phyloP scores from a whole-genome alignment of 169 alveolate species.

The Eimeria maxima region DNA sequence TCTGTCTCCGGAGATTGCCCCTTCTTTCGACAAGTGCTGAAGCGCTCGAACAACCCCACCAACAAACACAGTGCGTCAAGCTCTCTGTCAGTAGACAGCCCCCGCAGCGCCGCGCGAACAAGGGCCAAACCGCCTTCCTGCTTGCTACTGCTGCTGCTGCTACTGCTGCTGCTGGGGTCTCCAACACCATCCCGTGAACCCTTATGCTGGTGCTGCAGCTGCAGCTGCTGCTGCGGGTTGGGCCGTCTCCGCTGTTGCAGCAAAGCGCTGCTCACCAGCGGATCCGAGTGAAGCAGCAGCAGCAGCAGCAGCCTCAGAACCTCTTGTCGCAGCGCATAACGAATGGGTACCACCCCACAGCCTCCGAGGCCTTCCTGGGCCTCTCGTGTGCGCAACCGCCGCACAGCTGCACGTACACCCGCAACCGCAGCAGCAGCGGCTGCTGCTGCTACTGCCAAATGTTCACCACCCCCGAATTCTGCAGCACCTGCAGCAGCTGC shows the following conservation, averaged over 20 bases:
- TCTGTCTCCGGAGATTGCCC: neutral
- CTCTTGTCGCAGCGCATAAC: constrained; percentile 13
- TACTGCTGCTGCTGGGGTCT: neutral
- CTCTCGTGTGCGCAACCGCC: neutral
- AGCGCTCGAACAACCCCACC: constrained; percentile 48
- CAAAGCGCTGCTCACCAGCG: constrained; percentile 34
- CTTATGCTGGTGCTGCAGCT: neutral
- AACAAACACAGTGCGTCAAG: constrained; percentile 57
- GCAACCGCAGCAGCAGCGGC: constrained; percentile 17
- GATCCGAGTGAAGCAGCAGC: constrained; percentile 55
- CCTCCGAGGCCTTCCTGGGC: constrained; percentile 34
- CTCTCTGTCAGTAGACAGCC: constrained; percentile 38
- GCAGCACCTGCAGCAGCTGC: neutral
- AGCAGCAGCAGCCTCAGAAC: constrained; percentile 63
- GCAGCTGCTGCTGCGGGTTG: constrained; percentile 11
- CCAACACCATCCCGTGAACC: neutral
- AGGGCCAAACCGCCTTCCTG: constrained; percentile 23
- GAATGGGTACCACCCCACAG: constrained; percentile 56
- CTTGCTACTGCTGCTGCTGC: constrained; percentile 15
- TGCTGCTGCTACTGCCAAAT: constrained; percentile 9
- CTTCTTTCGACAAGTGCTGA: neutral
- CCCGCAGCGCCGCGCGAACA: constrained; percentile 35
- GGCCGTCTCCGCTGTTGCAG: constrained; percentile 38
- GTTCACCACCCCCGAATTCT: neutral
- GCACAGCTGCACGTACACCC: constrained; percentile 10